Base-by-base conservation (phyloP, 495 filamentous ascomycete species). In the Aspergillus kassunensis region DNA sequence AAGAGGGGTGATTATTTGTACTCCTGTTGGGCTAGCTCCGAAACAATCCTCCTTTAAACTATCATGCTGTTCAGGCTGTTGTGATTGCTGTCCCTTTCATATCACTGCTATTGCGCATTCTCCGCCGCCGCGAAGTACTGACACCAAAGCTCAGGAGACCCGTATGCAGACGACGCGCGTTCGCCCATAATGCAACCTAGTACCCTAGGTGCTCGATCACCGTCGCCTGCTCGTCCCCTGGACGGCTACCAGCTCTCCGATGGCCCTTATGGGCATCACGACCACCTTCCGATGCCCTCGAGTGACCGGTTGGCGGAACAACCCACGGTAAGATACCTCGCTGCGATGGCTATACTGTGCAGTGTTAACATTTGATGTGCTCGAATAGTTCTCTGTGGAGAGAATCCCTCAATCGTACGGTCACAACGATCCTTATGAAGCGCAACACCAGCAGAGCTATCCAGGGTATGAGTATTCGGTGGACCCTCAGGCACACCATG, bases 401-500 rank as follows among this genome's bases (percentile, higher is more conserved):
- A 85, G 87, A 59, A 74, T 90, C 24, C 71, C 85, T 13, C 80
- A 79, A 56, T 85, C 86, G 15, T 91, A 85, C 58, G 81, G 82
- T 35, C 84, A 85, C 55, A 84, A 82, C 58, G 79, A 88, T 48
- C 71, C 73, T 44, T 88, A 84, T 59, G 81, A 85, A 68, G 64
- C 74, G 60, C 73, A 73, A 43, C 75, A 65, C 62, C 63, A 48
- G 39, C 69, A 51, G 56, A 70, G 60, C 51, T 84, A 79, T 63
- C 66, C 60, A 35, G 65, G 67, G 25, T 68, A 78, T 50, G 87
- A 90, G 21, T 95, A 92, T 65, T 71, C 82, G 6, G 67, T 97
- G 30, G 82, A 89, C 51, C 91, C 91, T 11, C 81, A 90, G 65
- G 84, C 82, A 33, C 90, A 95, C 57, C 89, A 91, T 59, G 89